A percentile compares a stretch with the other conserved stretches of the same genome.
These are phyloP conservation scores for Litchi chinensis DNA, from an alignment of 345 rosid genomes.

Conservation along the genomic window DNA sequence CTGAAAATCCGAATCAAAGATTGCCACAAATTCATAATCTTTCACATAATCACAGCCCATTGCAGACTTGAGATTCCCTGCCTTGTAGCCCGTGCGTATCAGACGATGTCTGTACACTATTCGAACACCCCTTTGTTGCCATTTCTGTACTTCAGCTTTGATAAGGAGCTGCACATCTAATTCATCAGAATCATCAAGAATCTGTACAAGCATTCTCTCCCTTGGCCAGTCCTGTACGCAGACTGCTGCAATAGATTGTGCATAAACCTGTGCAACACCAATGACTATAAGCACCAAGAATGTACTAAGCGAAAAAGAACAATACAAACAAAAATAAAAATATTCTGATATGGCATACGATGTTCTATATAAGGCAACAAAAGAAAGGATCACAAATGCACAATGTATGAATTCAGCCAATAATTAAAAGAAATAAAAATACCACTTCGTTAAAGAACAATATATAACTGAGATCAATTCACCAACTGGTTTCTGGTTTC, in stretches of 20 bases:
- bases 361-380: background rate
- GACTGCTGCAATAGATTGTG: conserved; percentile 79
- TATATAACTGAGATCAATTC: background rate
- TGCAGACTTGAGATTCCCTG: conserved; percentile 94
- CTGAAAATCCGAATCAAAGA: conserved; percentile 93
- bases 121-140: conserved; percentile 85
- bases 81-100: conserved; percentile 85
- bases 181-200: conserved; percentile 88
- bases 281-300: background rate
- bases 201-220: conserved; percentile 85
- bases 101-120: conserved; percentile 85
- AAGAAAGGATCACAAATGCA: background rate
- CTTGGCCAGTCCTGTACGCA: conserved; percentile 89
- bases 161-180: conserved; percentile 72
- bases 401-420: background rate
- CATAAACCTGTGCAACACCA: conserved; percentile 60
- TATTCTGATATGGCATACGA: background rate
- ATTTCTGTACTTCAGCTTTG: conserved; percentile 84
- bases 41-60: conserved; percentile 85
- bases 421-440: background rate
- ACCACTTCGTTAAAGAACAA: no score
- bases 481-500: background rate
- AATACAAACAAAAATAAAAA: background rate
- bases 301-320: background rate
- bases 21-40: conserved; percentile 82